A percentile compares a stretch with the other conserved stretches of the same genome.
Evolutionary conservation across 192 early-diverging fungal genomes (phyloP).

Genomic region (Coemansia furcata): DNA sequence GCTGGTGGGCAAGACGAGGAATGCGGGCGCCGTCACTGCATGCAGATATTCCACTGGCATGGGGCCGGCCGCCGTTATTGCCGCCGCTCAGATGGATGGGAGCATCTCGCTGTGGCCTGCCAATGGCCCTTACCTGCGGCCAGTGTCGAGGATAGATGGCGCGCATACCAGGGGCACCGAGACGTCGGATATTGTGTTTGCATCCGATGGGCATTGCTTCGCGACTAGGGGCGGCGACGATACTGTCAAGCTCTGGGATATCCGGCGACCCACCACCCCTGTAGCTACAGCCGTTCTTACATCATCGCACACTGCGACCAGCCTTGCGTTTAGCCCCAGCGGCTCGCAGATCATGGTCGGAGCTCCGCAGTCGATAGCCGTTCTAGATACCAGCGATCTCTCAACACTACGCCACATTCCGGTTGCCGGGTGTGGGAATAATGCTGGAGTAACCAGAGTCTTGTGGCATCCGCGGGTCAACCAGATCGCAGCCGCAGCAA

Average conservation of each 20-base stretch:
- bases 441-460: conserved; percentile 29
- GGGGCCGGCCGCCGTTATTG: conserved; percentile 13
- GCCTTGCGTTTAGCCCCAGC: conserved; percentile 82
- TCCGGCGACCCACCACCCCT: conserved; percentile 57
- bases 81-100: conserved; percentile 69
- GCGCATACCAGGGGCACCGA: conserved; percentile 71
- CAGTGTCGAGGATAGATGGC: conserved; percentile 59
- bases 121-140: conserved; percentile 55
- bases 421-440: conserved; percentile 43
- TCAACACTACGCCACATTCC: neutral
- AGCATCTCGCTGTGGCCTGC: conserved; percentile 74
- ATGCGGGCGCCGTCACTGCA: conserved; percentile 71
- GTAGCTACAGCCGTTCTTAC: conserved; percentile 57
- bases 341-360: conserved; percentile 78
- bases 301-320: conserved; percentile 58
- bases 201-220: conserved; percentile 62
- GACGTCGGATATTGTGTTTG: conserved; percentile 69
- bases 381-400: conserved; percentile 10
- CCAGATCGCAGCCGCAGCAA: conserved; percentile 80
- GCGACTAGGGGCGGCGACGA: conserved; percentile 81
- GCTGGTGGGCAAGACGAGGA: conserved; percentile 71
- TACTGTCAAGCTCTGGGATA: conserved; percentile 93
- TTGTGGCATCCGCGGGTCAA: conserved; percentile 89
- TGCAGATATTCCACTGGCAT: conserved; percentile 56
- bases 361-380: conserved; percentile 6